Percentiles rank a stretch among this genome's conserved stretches.
Evolutionary conservation across 306 rosid species (phyloP).

Genomic region (Cucumis hystrix): DNA sequence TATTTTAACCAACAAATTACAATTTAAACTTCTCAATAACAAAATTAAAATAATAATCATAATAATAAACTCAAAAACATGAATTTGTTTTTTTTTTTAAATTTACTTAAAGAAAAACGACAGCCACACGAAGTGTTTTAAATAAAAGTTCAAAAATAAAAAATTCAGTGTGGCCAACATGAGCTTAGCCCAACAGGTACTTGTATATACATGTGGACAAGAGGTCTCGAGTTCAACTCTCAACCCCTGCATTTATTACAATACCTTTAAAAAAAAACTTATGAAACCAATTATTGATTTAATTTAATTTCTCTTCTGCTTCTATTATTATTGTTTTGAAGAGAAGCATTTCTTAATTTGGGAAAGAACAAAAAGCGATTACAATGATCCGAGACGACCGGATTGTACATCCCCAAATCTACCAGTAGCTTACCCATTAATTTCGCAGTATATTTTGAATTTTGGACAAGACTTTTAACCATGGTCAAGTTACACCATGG

Average conservation of each 20-base stretch:
- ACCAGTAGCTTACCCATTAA: not conserved
- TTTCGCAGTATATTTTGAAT: not conserved
- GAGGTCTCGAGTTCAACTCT: too few relatives aligned
- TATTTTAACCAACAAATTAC: too few relatives aligned
- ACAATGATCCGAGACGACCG: not conserved
- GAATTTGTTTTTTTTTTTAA: not conserved
- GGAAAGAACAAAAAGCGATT: not conserved
- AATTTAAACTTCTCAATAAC: too few relatives aligned
- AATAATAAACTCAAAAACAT: not conserved
- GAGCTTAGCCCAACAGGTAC: too few relatives aligned
- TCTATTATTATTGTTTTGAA: too few relatives aligned
- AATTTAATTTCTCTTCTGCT: too few relatives aligned
- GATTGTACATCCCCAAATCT: not conserved
- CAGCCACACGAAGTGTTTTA: not conserved
- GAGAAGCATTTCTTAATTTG: not conserved
- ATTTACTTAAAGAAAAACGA: not conserved
- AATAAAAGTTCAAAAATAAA: too few relatives aligned
- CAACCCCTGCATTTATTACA: too few relatives aligned
- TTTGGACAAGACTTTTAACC: not conserved
- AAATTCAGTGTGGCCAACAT: too few relatives aligned
- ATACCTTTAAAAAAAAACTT: too few relatives aligned
- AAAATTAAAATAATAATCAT: too few relatives aligned
- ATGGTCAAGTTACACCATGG: not conserved
- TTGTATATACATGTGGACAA: too few relatives aligned
- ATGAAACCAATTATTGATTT: not conserved